Evolutionary conservation across 495 filamentous ascomycete species (phyloP).

Genomic region (Xylaria grammica): DNA sequence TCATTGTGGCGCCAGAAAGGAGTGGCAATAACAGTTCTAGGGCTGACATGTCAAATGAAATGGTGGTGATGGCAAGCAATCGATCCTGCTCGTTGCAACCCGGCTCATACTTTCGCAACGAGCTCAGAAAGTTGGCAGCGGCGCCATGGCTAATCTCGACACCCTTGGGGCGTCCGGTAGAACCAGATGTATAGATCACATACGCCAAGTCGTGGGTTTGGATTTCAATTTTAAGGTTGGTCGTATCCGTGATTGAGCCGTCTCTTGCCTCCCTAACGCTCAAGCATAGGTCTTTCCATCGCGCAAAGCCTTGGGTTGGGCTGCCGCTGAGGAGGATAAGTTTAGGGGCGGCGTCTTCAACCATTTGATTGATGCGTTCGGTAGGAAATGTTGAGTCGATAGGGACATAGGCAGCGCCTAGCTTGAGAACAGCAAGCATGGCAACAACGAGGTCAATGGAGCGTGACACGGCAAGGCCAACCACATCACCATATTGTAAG

Average conservation of each 20-base stretch:
- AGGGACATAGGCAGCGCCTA: conserved; percentile 71
- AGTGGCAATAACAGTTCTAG: conserved; percentile 75
- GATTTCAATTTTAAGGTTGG: conserved; percentile 13
- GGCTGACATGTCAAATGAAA: conserved; percentile 74
- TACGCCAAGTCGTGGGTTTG: conserved; percentile 57
- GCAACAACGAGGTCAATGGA: conserved; percentile 47
- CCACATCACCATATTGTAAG: conserved; percentile 28
- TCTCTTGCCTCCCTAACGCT: conserved; percentile 12
- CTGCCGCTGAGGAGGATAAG: conserved; percentile 48
- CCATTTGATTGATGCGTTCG: conserved; percentile 67
- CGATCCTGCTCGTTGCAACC: conserved; percentile 39
- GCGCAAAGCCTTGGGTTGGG: conserved; percentile 15
- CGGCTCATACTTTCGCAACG: conserved; percentile 26
- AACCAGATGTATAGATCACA: conserved; percentile 73
- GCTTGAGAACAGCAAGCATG: conserved; percentile 65
- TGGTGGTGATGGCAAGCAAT: conserved; percentile 73
- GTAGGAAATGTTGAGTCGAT: conserved; percentile 64
- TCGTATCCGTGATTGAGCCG: conserved; percentile 6
- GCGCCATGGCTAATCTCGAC: conserved; percentile 63
- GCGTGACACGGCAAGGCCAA: conserved; percentile 37
- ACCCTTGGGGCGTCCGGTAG: conserved; percentile 71
- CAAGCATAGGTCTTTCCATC: conserved; percentile 1
- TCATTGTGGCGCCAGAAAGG: conserved; percentile 60
- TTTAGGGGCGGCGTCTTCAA: conserved; percentile 59
- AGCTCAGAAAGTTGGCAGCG: conserved; percentile 30